Conservation (phyloP, 257 asterid genomes). For the Verbena officinalis region DNA sequence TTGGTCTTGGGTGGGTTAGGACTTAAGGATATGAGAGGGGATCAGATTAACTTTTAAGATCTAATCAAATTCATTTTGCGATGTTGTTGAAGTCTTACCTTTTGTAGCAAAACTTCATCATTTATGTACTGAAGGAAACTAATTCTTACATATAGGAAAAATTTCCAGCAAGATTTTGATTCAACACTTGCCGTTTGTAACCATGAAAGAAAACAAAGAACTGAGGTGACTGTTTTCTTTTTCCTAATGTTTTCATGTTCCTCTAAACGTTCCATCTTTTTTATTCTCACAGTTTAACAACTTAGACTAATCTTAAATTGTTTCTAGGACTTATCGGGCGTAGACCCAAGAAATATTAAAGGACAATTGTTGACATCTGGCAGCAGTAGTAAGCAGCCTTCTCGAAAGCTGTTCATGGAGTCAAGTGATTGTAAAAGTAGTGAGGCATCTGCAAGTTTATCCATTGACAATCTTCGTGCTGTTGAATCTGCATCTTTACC, state of each 20-base stretch:
- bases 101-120: slow-evolving; percentile 8
- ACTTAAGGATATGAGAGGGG: slow-evolving; percentile 4
- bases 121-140: slow-evolving; percentile 25
- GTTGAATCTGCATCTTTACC: slow-evolving; percentile 66
- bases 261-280: background rate
- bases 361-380: slow-evolving; percentile 60
- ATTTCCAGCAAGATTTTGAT: slow-evolving; percentile 89
- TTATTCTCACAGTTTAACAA: background rate
- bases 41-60: slow-evolving; percentile 3
- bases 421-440: slow-evolving; percentile 66
- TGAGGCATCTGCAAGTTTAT: slow-evolving; percentile 63
- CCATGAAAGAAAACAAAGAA: slow-evolving; percentile 85
- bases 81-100: slow-evolving; percentile 4
- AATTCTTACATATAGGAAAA: slow-evolving; percentile 57
- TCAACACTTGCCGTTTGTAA: slow-evolving; percentile 84
- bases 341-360: slow-evolving; percentile 63
- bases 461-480: slow-evolving; percentile 54
- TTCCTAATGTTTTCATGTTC: slow-evolving; percentile 18
- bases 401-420: slow-evolving; percentile 67
- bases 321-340: slow-evolving; percentile 59
- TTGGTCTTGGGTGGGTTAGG: background rate
- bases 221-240: slow-evolving; percentile 57
- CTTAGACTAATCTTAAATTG: too few relatives aligned
- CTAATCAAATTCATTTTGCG: background rate
- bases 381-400: slow-evolving; percentile 56